Base-by-base conservation (phyloP, 805 yeast species). In the Candida boidinii region DNA sequence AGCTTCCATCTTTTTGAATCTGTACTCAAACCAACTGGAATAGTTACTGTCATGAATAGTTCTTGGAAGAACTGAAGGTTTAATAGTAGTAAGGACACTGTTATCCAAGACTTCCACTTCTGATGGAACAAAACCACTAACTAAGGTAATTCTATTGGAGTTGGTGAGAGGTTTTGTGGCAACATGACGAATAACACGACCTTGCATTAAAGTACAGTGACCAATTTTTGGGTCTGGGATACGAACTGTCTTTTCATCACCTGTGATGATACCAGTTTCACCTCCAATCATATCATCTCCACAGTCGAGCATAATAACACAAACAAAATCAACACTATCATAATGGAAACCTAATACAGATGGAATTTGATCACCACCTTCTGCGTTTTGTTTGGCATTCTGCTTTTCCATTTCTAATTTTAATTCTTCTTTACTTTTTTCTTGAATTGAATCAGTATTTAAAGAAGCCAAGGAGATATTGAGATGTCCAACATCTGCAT, bases 401-500 rank as follows among this genome's bases (percentile, higher is more conserved):
- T 23, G 15, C 15, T 14, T 11, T 13, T 26, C 7, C n/a, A n/a
- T n/a, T 15, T 31, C 30, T 7, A 7, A 19, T 14, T 18, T 6
- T 6, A 30, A 20, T 7, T 43, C 43, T 17, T 36, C 42, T 6
- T 41, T 44, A 4, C 35, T 34, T 17, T 37, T 14, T 6, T 48
- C 44, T 19, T 31, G 31, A 1, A 29, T 31, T 7, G 34, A 42
- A 5, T 13, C 26, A 7, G 37, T 35, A 21, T 51, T 44, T 23
- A 32, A 17, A 23, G 54, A 47, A 12, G 55, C 68, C 36, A 71
- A 49, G 2, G 69, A 63, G 17, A 69, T 54, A 46, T 74, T 74
- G 16, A 66, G 59, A 41, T 69, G 73, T n/a, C 68, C 74, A 26
- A 67, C 54, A 43, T 74, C 79, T 38, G 65, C 73, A 38, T 72